These are phyloP conservation scores for Caloboletus firmus DNA, from an alignment of 1,284 basidiomycete genomes.

Conservation along the genomic window DNA sequence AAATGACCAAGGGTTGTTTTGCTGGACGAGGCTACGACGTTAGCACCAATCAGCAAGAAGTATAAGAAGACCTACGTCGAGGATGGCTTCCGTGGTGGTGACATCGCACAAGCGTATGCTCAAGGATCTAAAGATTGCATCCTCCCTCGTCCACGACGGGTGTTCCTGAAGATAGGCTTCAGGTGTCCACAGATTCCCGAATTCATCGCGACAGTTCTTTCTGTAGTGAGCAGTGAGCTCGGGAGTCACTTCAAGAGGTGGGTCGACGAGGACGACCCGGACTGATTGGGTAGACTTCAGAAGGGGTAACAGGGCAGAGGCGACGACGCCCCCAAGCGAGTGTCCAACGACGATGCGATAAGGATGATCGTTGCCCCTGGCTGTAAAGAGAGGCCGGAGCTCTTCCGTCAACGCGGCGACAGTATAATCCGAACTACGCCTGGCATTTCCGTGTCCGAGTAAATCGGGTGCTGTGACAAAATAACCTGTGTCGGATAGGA, in stretches of 20 bases:
- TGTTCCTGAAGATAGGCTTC: not conserved
- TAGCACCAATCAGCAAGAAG: not conserved
- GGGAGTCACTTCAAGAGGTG: constrained; percentile 9
- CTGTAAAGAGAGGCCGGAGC: constrained; percentile 9
- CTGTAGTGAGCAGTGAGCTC: not conserved
- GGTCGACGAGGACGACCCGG: constrained; percentile 17
- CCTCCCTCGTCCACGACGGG: constrained; percentile 6
- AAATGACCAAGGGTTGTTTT: constrained; percentile 23
- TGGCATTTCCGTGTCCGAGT: constrained; percentile 22
- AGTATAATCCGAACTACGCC: constrained; percentile 13
- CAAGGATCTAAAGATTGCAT: not conserved
- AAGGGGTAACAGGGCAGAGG: constrained; percentile 1
- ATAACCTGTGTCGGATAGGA: constrained; percentile 10
- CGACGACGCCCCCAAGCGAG: constrained; percentile 21
- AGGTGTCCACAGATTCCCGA: not conserved
- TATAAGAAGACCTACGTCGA: constrained; percentile 11
- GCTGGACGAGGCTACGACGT: constrained; percentile 5
- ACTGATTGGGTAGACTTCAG: constrained; percentile 6
- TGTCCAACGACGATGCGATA: constrained; percentile 20
- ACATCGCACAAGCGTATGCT: constrained; percentile 4
- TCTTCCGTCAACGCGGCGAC: constrained; percentile 13
- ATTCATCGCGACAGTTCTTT: accelerated
- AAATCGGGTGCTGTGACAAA: constrained; percentile 23
- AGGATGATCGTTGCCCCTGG: not conserved
- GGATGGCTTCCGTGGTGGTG: not conserved